These are phyloP conservation scores for Babesia ovis DNA, from an alignment of 169 alveolate genomes.

Conservation along the genomic window DNA sequence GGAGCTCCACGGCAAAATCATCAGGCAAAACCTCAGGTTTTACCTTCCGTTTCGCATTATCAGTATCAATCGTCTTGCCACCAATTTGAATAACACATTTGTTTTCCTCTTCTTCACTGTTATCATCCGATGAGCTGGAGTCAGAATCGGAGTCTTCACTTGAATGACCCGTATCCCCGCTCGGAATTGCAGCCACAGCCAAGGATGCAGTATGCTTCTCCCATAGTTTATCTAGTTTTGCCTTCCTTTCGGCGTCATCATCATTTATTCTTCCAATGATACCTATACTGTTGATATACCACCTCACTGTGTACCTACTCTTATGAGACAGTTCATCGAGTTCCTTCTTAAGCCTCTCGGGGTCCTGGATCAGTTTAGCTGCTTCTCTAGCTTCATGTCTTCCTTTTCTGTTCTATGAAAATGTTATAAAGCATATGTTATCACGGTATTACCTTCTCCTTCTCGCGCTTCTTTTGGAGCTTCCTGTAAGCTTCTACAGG, in stretches of 20 bases:
- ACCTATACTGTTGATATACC: constrained; percentile 18
- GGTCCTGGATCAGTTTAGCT: constrained; percentile 57
- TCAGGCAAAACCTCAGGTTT: constrained; percentile 33
- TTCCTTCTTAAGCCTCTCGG: constrained; percentile 65
- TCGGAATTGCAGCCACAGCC: neutral
- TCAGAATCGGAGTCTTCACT: constrained; percentile 1
- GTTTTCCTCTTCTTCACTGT: constrained; percentile 40
- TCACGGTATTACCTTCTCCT: constrained; percentile 52
- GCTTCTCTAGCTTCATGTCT: constrained; percentile 51
- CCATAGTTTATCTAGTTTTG: constrained; percentile 56
- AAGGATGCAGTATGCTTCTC: constrained; percentile 9
- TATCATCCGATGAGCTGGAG: constrained; percentile 42
- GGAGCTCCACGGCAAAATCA: constrained; percentile 50
- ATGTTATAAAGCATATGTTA: neutral
- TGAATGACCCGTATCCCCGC: neutral
- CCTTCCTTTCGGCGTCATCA: constrained; percentile 47
- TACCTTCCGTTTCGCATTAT: constrained; percentile 9
- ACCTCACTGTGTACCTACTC: no score
- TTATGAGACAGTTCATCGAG: constrained; percentile 64
- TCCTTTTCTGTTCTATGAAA: constrained; percentile 17
- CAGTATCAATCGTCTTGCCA: constrained; percentile 12
- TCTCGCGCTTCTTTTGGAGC: constrained; percentile 61
- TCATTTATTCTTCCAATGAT: constrained; percentile 62
- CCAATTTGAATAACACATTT: constrained; percentile 61
- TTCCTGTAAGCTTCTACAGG: constrained; percentile 61